Evolutionary conservation across 1,139 yeast species (phyloP).

Genomic region (Taphrina deformans): DNA sequence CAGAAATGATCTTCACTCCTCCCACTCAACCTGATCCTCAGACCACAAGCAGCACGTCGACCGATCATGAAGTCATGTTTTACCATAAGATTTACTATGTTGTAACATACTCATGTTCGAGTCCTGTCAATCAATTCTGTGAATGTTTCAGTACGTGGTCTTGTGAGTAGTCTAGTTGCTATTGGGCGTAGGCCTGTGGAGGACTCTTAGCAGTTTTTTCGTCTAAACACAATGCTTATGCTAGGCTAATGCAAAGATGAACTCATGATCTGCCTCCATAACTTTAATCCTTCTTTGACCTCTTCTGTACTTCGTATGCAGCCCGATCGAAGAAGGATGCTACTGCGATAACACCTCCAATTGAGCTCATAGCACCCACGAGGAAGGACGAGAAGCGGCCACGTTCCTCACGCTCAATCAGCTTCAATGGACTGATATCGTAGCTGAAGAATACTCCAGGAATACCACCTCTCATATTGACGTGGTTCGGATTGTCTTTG

Average conservation of each 20-base stretch:
- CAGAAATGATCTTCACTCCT: conserved; percentile 14
- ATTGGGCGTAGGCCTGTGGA: no score
- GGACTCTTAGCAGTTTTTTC: no score
- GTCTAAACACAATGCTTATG: no score
- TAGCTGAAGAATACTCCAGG: conserved; percentile 88
- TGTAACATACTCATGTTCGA: no score
- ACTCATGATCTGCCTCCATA: neutral
- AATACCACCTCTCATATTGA: conserved; percentile 81
- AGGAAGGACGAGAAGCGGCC: conserved; percentile 76
- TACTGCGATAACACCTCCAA: conserved; percentile 91
- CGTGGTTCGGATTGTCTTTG: conserved; percentile 82
- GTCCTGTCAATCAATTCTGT: no score
- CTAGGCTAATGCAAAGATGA: neutral
- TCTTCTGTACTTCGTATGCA: conserved; percentile 85
- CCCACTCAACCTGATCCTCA: no score
- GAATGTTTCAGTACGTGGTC: no score
- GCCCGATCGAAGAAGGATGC: conserved; percentile 86
- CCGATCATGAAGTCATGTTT: no score
- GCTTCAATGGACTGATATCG: conserved; percentile 90
- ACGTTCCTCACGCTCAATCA: conserved; percentile 78
- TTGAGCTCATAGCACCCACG: conserved; percentile 79
- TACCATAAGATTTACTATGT: no score
- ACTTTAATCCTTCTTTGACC: conserved; percentile 53
- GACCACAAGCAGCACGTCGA: no score
- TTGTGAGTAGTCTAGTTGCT: no score